Base-by-base conservation (phyloP, 768 basidiomycete genomes). In the Leccinum barrowsii region DNA sequence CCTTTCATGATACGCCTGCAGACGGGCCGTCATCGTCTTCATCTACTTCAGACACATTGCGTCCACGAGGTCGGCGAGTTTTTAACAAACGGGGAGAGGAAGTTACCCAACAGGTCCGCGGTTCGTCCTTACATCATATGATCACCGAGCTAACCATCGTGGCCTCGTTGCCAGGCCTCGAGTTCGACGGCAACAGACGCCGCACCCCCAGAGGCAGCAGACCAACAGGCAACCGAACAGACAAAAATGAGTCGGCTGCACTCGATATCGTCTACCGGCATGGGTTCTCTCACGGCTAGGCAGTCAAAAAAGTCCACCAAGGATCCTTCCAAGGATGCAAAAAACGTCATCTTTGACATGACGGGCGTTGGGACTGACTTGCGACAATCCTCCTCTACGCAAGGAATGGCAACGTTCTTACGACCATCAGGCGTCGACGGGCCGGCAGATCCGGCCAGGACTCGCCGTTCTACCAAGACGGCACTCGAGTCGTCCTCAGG, bases 31-130 rank as follows among this genome's bases (percentile, higher is more conserved):
- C 71, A 54, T 58, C 64, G 51, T 59, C 64, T 55, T 37, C 62
- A 63, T 63, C 64, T 54, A 58, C 58, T 56, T 55, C 65, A 60
- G 54, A 60, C 60, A 21, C 63, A 58, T 56, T 66, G 48, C 73
- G 55, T 52, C 72, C 74, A 55, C 75, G 75, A 65, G 85, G 85
- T 40, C 77, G 85, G 52, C 78, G 85, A 54, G 74, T 71, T 11
- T 86, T 85, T 61, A 69, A 73, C 61, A 80, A 80, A 57, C 72
- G 74, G 49, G 84, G 85, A 22, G 65, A 77, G 56, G 82, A 85
- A 67, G 71, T 80, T 19, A 67, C 59, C 56, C 65, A 59, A 47
- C 42, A 64, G 63, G 71, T 67, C 62, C 56, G 66, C 56, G 63
- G 53, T 60, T 62, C 50, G 17, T 57, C 60, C 40, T 62, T 63